Evolutionary conservation across 2,329 filamentous ascomycete species (phyloP), one percentile per base, ranked within the genome.

Genomic region (Trichoderma asperellum): DNA sequence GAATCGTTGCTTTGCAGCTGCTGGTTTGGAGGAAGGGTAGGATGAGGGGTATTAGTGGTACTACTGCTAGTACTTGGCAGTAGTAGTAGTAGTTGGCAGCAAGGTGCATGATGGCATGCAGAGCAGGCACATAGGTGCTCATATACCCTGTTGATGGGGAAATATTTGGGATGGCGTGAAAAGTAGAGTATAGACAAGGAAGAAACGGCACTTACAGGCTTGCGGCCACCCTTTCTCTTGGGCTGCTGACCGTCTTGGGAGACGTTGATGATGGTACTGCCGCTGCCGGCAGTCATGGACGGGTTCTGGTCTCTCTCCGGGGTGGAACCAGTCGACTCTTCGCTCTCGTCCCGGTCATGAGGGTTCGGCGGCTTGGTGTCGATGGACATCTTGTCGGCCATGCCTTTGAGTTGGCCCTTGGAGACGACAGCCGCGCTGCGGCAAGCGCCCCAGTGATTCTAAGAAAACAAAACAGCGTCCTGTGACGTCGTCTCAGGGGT

Each of bases 161-260:
- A 43, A 34, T 7, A 14, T n/a, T 43, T 43, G 40, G 40, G 7
- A 43, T n/a, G 32, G 34, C 6, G n/a, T 34, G 34, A 58, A 66
- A 18, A 21, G 27, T 18, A 52, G 24, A 34, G n/a, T 5, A 49
- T 21, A 37, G 32, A 24, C 10, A 57, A 32, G 32, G n/a, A 10
- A 61, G 43, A 7, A 56, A 32, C 35, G 59, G 37, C 59, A 97
- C 87, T 81, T 89, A 98, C 96, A 78, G 96, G 96, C 85, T 98
- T 99, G 78, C 96, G 91, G 71, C 96, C 96, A 77, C 96, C 96
- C 85, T 99, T 99, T 78, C 96, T 90, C 86, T 99, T 99, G 78
- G 94, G 94, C 72, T 89, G 88, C 77, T 87, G 87, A 74, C 79
- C 80, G 75, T 89, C 87, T 73, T 85, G 85, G 34, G 81, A 77